These are phyloP conservation scores for Melampsora larici-populina DNA, from an alignment of 1,284 basidiomycete genomes.

Conservation along the genomic window DNA sequence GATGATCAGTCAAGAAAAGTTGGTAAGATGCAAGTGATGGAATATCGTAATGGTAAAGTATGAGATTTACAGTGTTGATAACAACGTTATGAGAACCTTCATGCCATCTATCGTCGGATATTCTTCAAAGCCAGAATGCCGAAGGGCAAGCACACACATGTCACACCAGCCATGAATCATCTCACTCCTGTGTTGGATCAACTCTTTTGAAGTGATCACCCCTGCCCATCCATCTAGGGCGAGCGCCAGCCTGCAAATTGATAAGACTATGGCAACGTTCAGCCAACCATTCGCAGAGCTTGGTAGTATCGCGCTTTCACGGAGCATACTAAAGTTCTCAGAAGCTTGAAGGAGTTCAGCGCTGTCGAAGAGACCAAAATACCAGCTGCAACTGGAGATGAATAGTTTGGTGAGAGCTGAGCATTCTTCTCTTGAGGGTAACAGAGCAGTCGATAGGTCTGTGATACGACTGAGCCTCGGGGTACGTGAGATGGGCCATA, in stretches of 20 bases:
- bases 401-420: constrained; percentile 13
- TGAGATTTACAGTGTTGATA: constrained; percentile 34
- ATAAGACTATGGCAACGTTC: constrained; percentile 16
- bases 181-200: constrained; percentile 14
- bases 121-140: constrained; percentile 22
- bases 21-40: neutral
- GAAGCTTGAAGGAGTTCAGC: constrained; percentile 15
- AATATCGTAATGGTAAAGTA: neutral
- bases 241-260: constrained; percentile 28
- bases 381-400: constrained; percentile 23
- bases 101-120: constrained; percentile 36
- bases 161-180: constrained; percentile 36
- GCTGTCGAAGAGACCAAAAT: constrained; percentile 25
- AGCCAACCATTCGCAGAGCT: constrained; percentile 30
- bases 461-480: too few relatives aligned
- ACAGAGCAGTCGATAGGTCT: neutral
- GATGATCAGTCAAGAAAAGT: neutral
- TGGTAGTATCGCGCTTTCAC: constrained; percentile 3
- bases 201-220: constrained; percentile 11
- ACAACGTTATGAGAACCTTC: constrained; percentile 35
- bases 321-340: constrained; percentile 12
- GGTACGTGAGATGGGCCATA: too few relatives aligned
- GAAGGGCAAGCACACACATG: constrained; percentile 33
- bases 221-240: constrained; percentile 37
- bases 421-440: constrained; percentile 29